Percentiles rank a stretch among this genome's conserved stretches.
These are phyloP conservation scores for Syzygium grande DNA, from an alignment of 345 rosid species.

Conservation along the genomic window DNA sequence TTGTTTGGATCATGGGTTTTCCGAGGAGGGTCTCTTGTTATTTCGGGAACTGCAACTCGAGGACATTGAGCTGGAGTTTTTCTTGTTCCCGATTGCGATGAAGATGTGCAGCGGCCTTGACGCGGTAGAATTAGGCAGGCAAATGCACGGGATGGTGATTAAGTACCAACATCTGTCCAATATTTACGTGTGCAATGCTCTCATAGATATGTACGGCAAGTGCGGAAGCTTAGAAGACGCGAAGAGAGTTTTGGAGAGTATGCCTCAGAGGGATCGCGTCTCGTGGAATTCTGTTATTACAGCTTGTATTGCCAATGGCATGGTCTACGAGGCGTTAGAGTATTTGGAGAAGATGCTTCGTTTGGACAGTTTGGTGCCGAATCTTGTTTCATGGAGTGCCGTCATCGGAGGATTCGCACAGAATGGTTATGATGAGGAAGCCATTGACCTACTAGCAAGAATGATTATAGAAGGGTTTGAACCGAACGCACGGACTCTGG, in stretches of 20 bases:
- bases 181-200: conserved; percentile 36
- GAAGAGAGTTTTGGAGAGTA: conserved; percentile 21
- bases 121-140: conserved; percentile 28
- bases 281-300: conserved; percentile 51
- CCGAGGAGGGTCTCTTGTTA: conserved; percentile 21
- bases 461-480: conserved; percentile 41
- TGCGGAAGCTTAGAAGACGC: conserved; percentile 37
- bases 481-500: conserved; percentile 52
- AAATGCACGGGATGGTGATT: conserved; percentile 31
- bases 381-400: conserved; percentile 60
- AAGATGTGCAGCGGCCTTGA: conserved; percentile 37
- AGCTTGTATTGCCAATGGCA: conserved; percentile 39
- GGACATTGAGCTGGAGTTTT: conserved; percentile 28
- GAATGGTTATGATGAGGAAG: conserved; percentile 44
- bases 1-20: conserved; percentile 29
- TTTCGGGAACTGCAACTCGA: conserved; percentile 17
- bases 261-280: conserved; percentile 31
- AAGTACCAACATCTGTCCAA: conserved; percentile 24
- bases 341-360: conserved; percentile 27
- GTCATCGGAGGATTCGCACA: conserved; percentile 52
- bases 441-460: conserved; percentile 25
- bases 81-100: conserved; percentile 35
- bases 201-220: conserved; percentile 51
- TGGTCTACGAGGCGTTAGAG: conserved; percentile 27
- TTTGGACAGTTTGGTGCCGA: conserved; percentile 18